These are phyloP conservation scores for Hanseniaspora clermontiae DNA, from an alignment of 805 yeast species.

Conservation along the genomic window DNA sequence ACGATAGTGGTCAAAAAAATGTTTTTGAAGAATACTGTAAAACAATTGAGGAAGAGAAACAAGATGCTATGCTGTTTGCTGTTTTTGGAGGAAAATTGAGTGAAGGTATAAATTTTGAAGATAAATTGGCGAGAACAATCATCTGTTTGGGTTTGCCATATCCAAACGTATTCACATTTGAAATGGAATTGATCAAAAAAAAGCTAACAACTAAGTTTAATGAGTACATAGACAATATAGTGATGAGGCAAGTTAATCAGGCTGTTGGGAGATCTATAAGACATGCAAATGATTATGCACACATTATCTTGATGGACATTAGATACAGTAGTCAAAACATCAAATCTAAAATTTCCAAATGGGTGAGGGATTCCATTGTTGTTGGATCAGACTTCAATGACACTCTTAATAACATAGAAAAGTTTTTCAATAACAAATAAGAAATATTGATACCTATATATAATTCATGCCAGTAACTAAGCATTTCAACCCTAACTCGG, in stretches of 20 bases:
- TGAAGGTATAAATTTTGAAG: conserved; percentile 86
- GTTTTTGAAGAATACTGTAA: conserved; percentile 41
- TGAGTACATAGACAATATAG: conserved; percentile 64
- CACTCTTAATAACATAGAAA: conserved; percentile 19
- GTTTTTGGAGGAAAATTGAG: conserved; percentile 90
- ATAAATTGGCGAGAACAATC: conserved; percentile 76
- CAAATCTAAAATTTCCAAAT: conserved; percentile 50
- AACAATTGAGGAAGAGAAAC: conserved; percentile 25
- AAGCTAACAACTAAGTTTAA: conserved; percentile 46
- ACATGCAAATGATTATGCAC: conserved; percentile 69
- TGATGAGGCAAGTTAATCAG: conserved; percentile 86
- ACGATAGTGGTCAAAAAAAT: conserved; percentile 32
- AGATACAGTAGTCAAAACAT: conserved; percentile 41
- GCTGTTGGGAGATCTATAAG: conserved; percentile 86
- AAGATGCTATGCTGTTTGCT: conserved; percentile 61
- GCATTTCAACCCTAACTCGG: conserved; percentile 21
- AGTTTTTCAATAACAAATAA: conserved; percentile 18
- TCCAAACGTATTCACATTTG: conserved; percentile 76
- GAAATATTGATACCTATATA: not conserved
- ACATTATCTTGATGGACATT: conserved; percentile 56
- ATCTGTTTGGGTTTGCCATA: conserved; percentile 80
- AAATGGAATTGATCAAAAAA: conserved; percentile 55
- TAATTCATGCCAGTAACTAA: conserved; percentile 19
- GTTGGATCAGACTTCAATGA: conserved; percentile 16
- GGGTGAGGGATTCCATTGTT: conserved; percentile 47